Percentiles rank a stretch among this genome's conserved stretches.
Evolutionary conservation across 1,284 basidiomycete genomes (phyloP).

Genomic region (Tilletia caries): DNA sequence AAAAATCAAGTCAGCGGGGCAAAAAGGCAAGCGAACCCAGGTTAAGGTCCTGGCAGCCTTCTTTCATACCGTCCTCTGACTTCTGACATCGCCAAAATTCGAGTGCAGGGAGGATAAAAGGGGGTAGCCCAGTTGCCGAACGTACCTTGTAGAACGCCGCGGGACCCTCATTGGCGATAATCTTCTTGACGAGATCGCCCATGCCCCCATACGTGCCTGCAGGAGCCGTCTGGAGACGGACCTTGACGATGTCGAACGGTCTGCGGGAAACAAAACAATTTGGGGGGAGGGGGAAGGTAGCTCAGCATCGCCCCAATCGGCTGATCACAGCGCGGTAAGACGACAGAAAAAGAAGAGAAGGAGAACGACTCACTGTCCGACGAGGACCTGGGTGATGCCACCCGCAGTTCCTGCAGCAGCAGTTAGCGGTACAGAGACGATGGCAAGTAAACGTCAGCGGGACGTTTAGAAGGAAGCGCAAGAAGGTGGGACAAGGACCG

Average conservation of each 20-base stretch:
- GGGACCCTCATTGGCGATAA: conserved; percentile 85
- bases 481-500: neutral
- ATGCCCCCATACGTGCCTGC: conserved; percentile 82
- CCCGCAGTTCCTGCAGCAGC: conserved; percentile 62
- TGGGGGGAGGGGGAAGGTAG: no score
- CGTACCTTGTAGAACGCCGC: conserved; percentile 90
- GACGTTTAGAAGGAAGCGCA: neutral
- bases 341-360: no score
- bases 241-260: conserved; percentile 93
- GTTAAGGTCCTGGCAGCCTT: no score
- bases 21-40: no score
- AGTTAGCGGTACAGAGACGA: neutral
- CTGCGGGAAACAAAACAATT: conserved; percentile 3
- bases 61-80: no score
- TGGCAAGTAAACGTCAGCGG: neutral
- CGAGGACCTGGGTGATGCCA: conserved; percentile 83
- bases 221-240: conserved; percentile 90
- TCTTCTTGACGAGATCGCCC: conserved; percentile 79
- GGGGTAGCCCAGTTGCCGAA: no score
- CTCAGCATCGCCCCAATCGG: no score
- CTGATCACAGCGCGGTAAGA: no score
- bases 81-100: no score
- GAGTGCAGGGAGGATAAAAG: no score
- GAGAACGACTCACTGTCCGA: conserved; percentile 66
- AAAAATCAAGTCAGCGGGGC: neutral